Conservation (phyloP, 106 monocot species). For the Phalaenopsis aphrodite region DNA sequence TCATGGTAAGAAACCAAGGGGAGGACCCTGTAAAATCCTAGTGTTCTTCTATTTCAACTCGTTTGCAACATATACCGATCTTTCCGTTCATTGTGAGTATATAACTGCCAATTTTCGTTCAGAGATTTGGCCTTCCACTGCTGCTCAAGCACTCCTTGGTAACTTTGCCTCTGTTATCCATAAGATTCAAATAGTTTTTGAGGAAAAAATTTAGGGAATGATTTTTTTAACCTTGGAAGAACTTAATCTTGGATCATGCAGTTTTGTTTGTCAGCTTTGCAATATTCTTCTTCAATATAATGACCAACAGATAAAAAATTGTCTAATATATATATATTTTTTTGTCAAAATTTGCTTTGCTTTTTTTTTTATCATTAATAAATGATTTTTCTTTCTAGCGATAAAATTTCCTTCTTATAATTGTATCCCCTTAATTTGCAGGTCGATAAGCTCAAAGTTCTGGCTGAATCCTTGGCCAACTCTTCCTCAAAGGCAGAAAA, state of each 20-base stretch:
- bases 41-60: background rate
- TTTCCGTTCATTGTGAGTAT: background rate
- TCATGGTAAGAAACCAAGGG: background rate
- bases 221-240: background rate
- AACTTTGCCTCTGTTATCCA: background rate
- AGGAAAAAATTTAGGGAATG: background rate
- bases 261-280: background rate
- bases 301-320: background rate
- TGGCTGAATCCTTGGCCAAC: conserved; percentile 82
- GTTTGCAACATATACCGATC: background rate
- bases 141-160: background rate
- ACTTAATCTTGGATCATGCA: background rate
- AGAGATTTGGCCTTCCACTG: background rate
- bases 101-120: background rate
- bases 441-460: conserved; percentile 89
- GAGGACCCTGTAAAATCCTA: background rate
- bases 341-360: background rate
- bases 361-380: background rate
- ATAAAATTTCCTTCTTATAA: background rate
- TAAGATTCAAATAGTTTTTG: background rate
- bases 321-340: background rate
- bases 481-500: conserved; percentile 93
- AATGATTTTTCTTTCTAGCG: background rate
- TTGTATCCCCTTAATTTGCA: conserved; percentile 17
- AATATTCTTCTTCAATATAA: background rate